Evolutionary conservation across 129 eudicot species (phyloP).

Genomic region (Cynara cardunculus): DNA sequence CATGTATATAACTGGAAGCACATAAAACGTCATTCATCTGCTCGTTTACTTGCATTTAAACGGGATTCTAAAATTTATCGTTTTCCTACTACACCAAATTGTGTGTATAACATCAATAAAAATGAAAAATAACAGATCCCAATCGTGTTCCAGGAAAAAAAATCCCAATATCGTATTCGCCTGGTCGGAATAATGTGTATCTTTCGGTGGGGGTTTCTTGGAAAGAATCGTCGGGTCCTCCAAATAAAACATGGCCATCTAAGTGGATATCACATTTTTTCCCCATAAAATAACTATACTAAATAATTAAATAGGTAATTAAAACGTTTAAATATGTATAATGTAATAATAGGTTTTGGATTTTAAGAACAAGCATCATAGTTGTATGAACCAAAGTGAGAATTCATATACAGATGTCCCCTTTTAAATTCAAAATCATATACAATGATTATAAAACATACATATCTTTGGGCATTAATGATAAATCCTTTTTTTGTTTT

Average conservation of each 20-base stretch:
- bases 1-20: neutral
- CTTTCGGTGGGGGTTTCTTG: too few relatives aligned
- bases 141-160: too few relatives aligned
- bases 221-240: too few relatives aligned
- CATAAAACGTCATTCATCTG: neutral
- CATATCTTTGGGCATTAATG: neutral
- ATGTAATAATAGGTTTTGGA: neutral
- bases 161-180: too few relatives aligned
- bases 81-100: neutral
- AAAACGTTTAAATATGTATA: neutral
- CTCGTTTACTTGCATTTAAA: neutral
- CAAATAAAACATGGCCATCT: too few relatives aligned
- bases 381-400: neutral
- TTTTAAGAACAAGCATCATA: neutral
- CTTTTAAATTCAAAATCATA: neutral
- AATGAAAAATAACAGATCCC: too few relatives aligned
- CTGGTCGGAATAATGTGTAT: too few relatives aligned
- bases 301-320: neutral
- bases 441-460: neutral
- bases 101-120: neutral
- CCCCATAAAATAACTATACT: too few relatives aligned
- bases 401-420: neutral
- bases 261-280: too few relatives aligned
- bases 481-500: neutral
- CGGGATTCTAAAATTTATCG: neutral